Base-by-base conservation (phyloP, 1,139 yeast species). In the Hemisphaericaspora xylofermentans region DNA sequence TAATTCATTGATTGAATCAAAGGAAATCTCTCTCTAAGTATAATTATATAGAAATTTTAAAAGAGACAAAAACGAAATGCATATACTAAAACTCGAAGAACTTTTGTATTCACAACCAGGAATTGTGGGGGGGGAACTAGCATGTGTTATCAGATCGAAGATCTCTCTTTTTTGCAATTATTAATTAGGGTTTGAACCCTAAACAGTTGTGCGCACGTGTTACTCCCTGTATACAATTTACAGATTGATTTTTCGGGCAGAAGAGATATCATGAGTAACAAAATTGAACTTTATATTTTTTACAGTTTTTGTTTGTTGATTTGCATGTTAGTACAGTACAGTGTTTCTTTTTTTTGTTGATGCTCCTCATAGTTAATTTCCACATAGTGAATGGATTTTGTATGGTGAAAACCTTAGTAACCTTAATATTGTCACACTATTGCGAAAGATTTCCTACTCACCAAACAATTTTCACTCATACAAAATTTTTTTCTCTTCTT, bases 1-100 rank as follows among this genome's bases (percentile, higher is more conserved):
- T 35, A 71, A 72, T 52, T 51, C 65, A 17, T 59, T 64, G 49
- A 53, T 61, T 41, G 39, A 36, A 29, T 31, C 39, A 30, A 36
- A 36, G 18, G 39, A 36, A 31, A 30, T 36, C 18, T 10, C 27
- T 9, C 31, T 35, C 19, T 35, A 35, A 22, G 18, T 19, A 18
- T 19, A 12, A 12, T 5, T n/a, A 26, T 26, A 26, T 6, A 13
- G 9, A 6, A n/a, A 7, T 25, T 26, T 26, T 26, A 26, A 8
- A 24, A 24, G 12, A 24, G 4, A 24, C 24, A 21, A 21, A 21
- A 6, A 21, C n/a, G n/a, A n/a, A n/a, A n/a, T n/a, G n/a, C n/a
- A n/a, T n/a, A n/a, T n/a, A n/a, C n/a, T n/a, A n/a, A n/a, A n/a
- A n/a, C n/a, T n/a, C n/a, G n/a, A n/a, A n/a, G n/a, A n/a, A n/a